Base-by-base conservation (phyloP, 768 basidiomycete genomes). In the Artomyces pyxidatus region DNA sequence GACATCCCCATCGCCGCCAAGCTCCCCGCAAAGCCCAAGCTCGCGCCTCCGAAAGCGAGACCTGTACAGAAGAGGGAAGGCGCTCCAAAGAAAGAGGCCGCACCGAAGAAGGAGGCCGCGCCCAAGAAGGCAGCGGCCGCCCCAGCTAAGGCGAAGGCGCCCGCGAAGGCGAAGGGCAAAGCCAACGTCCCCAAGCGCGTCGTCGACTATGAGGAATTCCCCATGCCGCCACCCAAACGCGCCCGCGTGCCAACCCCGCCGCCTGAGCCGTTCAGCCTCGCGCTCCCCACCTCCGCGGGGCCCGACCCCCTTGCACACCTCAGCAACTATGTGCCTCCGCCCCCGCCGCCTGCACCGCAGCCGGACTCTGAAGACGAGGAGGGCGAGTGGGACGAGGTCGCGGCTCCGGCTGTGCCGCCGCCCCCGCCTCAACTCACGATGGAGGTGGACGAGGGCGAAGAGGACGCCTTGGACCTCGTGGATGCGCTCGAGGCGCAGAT, bases 321-420 rank as follows among this genome's bases (percentile, higher is more conserved):
- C 54, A 54, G 61, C 35, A 53, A 63, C 32, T 43, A 59, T 42
- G 29, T 60, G 27, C 23, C 56, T 54, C 37, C 55, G 42, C 43
- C 49, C 14, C 5, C 43, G 1, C 28, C 52, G 1, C 63, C 64
- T 12, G 65, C 64, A 44, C 63, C 67, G 6, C 60, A 61, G 16
- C 56, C 57, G 5, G 72, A 63, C 2, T 67, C 69, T 3, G 51
- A 49, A 4, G 71, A 73, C 17, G 65, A 74, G 4, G 80, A 79
- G 35, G 71, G 68, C 17, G 76, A 75, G 16, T 82, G 78, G 80
- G 77, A 80, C 48, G 64, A 68, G 38, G 71, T 78, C 30, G 54
- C 61, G 14, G 53, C 48, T 19, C 55, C 63, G 26, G 49, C 63
- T 4, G 56, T 48, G 2, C 52, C 57, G 17, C 12, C 52, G n/a